Evolutionary conservation across 345 rosid species (phyloP).

Genomic region (Heritiera fomes): DNA sequence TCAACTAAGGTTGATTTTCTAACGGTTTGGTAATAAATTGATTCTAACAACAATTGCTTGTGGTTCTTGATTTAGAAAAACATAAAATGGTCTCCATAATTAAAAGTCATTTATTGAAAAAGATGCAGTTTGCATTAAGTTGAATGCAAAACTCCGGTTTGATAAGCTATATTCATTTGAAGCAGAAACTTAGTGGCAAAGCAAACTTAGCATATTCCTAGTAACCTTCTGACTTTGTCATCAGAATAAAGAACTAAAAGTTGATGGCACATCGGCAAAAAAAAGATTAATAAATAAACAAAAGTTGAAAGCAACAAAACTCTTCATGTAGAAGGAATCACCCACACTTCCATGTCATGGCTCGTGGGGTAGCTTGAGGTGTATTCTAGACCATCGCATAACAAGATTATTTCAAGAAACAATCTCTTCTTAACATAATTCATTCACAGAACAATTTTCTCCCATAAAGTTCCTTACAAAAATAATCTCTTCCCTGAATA

Average conservation of each 20-base stretch:
- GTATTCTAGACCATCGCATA: not conserved
- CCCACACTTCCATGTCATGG: not conserved
- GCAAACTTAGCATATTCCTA: constrained; percentile 10
- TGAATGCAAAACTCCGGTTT: not conserved
- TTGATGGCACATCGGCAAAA: not conserved
- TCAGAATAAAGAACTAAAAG: not conserved
- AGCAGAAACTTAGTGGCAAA: constrained; percentile 17
- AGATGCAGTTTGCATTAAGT: not conserved
- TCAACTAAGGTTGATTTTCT: not conserved
- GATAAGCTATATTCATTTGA: not conserved
- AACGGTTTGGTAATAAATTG: not conserved
- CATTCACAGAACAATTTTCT: no score
- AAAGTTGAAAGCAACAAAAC: not conserved
- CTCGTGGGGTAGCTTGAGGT: not conserved
- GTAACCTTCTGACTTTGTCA: not conserved
- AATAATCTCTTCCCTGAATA: no score
- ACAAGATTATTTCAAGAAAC: no score
- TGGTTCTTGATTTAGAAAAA: not conserved
- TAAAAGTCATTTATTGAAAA: not conserved
- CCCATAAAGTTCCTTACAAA: no score
- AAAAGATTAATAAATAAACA: constrained; percentile 4
- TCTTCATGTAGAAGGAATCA: constrained; percentile 11
- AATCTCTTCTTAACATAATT: no score
- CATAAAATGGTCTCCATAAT: not conserved
- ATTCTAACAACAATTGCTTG: not conserved